These are phyloP conservation scores for Neurospora sp. DNA, from an alignment of 495 filamentous ascomycete genomes.

Conservation along the genomic window DNA sequence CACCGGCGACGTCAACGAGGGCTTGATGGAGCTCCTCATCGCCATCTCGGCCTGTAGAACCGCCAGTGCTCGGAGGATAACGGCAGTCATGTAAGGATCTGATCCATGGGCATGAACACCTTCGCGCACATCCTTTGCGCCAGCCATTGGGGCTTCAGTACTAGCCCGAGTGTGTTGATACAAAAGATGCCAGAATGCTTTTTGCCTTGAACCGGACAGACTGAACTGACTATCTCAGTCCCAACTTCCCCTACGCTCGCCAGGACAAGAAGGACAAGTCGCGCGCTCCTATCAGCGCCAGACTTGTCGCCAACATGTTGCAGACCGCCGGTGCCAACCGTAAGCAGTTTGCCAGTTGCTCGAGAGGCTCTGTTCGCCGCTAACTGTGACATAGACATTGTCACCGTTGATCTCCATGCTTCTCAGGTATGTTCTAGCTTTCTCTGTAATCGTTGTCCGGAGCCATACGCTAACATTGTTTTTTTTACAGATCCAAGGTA, in stretches of 20 bases:
- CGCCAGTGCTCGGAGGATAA: slow-evolving; percentile 40
- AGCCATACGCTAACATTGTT: background rate
- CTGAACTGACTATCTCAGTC: slow-evolving; percentile 80
- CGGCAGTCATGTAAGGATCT: slow-evolving; percentile 23
- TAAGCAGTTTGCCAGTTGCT: slow-evolving; percentile 12
- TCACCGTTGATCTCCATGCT: slow-evolving; percentile 79
- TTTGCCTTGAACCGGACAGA: slow-evolving; percentile 49
- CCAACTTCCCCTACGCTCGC: slow-evolving; percentile 97
- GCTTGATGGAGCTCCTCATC: slow-evolving; percentile 95
- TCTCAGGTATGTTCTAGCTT: slow-evolving; percentile 40
- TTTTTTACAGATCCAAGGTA: slow-evolving; percentile 14
- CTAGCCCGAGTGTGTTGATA: background rate
- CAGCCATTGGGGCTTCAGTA: background rate
- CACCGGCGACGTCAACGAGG: slow-evolving; percentile 96
- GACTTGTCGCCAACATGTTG: slow-evolving; percentile 95
- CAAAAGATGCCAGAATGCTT: background rate
- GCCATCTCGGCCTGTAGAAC: slow-evolving; percentile 99
- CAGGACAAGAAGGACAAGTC: slow-evolving; percentile 98
- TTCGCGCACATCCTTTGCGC: background rate
- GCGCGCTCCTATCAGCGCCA: slow-evolving; percentile 79
- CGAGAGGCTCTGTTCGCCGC: slow-evolving; percentile 38
- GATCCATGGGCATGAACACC: background rate
- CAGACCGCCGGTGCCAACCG: slow-evolving; percentile 86
- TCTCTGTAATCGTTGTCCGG: background rate
- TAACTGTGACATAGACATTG: slow-evolving; percentile 59